Evolutionary conservation across 441 rosid species (phyloP).

Genomic region (Syzygium malaccense): DNA sequence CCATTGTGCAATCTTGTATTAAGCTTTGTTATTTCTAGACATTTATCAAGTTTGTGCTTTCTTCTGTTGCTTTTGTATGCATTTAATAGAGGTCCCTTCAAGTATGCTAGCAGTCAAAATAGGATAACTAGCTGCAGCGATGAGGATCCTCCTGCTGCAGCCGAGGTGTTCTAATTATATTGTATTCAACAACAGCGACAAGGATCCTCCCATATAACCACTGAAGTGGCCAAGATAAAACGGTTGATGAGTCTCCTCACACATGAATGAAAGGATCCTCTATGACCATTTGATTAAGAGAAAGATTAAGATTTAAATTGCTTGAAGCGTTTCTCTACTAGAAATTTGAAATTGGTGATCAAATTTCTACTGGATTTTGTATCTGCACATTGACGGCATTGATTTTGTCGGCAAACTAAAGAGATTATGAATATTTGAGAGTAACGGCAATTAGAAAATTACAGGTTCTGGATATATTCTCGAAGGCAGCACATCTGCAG

Average conservation of each 20-base stretch:
- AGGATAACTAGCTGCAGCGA: neutral
- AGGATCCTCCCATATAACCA: neutral
- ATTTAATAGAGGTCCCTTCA: neutral
- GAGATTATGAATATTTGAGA: neutral
- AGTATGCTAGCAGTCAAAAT: neutral
- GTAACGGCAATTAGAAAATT: neutral
- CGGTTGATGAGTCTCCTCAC: no score
- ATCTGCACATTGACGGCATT: neutral
- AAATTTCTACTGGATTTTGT: neutral
- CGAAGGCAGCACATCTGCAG: slow-evolving; percentile 74
- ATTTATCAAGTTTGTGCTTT: neutral
- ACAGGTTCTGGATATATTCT: slow-evolving; percentile 82
- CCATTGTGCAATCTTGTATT: neutral
- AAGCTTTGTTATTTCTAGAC: neutral
- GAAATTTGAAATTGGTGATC: neutral
- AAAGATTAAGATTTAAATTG: neutral
- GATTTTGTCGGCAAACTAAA: neutral
- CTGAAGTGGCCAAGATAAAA: neutral
- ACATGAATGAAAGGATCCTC: neutral
- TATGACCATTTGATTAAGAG: neutral
- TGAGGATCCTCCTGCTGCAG: neutral
- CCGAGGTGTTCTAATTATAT: no score
- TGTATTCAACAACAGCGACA: neutral
- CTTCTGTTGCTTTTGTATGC: neutral
- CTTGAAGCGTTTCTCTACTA: neutral